A percentile compares a stretch with the other conserved stretches of the same genome.
Evolutionary conservation across 192 early-diverging fungal species (phyloP).

Genomic region (Coemansia sp.): DNA sequence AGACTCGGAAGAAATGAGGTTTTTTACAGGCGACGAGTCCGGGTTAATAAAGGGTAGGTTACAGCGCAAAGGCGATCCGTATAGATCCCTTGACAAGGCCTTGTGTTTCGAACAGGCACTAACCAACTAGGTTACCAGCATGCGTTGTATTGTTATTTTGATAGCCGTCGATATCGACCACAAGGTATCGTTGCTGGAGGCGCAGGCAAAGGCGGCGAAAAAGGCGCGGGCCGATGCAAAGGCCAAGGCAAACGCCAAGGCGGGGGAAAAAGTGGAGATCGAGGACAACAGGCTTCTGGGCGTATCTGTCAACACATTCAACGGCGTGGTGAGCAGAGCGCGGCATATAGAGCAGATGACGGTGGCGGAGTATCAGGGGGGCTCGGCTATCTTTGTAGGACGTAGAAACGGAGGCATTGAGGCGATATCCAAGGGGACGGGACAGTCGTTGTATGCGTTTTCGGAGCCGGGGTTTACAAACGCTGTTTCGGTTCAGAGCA

Average conservation of each 20-base stretch:
- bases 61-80: too few relatives aligned
- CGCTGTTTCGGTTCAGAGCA: conserved; percentile 19
- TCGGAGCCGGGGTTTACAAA: conserved; percentile 23
- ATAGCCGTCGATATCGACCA: conserved; percentile 38
- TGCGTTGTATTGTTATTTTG: background rate
- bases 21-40: conserved; percentile 54
- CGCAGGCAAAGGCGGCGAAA: conserved; percentile 42
- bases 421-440: conserved; percentile 16
- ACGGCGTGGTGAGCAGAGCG: conserved; percentile 26
- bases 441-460: conserved; percentile 17
- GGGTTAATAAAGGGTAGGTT: conserved; percentile 45
- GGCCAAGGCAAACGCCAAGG: conserved; percentile 28
- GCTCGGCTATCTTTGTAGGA: conserved; percentile 24
- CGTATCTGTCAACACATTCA: conserved; percentile 19
- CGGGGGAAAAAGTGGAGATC: conserved; percentile 9
- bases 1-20: conserved; percentile 31
- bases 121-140: too few relatives aligned
- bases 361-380: conserved; percentile 8
- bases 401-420: conserved; percentile 38
- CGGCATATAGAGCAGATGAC: conserved; percentile 35
- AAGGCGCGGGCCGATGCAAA: conserved; percentile 42
- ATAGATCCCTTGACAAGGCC: too few relatives aligned
- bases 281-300: conserved; percentile 22
- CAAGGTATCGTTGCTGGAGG: conserved; percentile 43
- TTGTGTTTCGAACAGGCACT: too few relatives aligned